A percentile compares a stretch with the other conserved stretches of the same genome.
These are phyloP conservation scores for Tuber brumale DNA, from an alignment of 495 filamentous ascomycete species.

Conservation along the genomic window DNA sequence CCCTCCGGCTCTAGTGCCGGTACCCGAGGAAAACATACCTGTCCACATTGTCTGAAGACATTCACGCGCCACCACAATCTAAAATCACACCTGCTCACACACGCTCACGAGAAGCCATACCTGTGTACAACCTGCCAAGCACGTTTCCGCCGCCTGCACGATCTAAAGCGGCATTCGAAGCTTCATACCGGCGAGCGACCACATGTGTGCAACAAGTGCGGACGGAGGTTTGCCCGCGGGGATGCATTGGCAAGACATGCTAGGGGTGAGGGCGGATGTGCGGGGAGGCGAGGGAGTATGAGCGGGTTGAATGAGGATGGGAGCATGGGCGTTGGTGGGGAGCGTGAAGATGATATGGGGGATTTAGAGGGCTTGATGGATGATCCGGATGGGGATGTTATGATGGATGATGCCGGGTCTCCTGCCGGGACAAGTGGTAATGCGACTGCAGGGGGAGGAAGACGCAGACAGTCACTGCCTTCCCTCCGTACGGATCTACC, in stretches of 20 bases:
- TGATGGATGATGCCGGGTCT: slow-evolving; percentile 30
- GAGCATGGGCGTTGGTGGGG: slow-evolving; percentile 36
- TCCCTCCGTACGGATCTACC: slow-evolving; percentile 39
- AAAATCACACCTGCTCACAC: slow-evolving; percentile 96
- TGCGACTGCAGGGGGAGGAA: neutral
- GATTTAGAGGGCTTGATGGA: slow-evolving; percentile 36
- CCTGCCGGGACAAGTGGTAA: neutral
- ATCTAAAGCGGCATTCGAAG: slow-evolving; percentile 92
- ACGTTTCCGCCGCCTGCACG: slow-evolving; percentile 85
- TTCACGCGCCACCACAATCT: slow-evolving; percentile 98
- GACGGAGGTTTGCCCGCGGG: slow-evolving; percentile 86
- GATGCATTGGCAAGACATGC: slow-evolving; percentile 92
- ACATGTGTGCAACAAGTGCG: slow-evolving; percentile 88
- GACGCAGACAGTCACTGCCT: slow-evolving; percentile 33
- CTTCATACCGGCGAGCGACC: slow-evolving; percentile 94
- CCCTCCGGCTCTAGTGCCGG: slow-evolving; percentile 34
- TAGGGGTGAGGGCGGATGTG: slow-evolving; percentile 93
- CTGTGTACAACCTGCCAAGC: slow-evolving; percentile 82
- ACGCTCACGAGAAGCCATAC: slow-evolving; percentile 97
- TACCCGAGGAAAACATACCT: slow-evolving; percentile 66
- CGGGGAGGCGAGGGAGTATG: slow-evolving; percentile 79
- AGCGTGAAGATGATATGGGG: slow-evolving; percentile 35
- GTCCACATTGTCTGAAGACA: slow-evolving; percentile 88
- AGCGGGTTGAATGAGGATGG: slow-evolving; percentile 74
- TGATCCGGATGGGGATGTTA: slow-evolving; percentile 37